phyloP scores from a whole-genome alignment of 1,284 basidiomycete species.

The Agaricales sp. region DNA sequence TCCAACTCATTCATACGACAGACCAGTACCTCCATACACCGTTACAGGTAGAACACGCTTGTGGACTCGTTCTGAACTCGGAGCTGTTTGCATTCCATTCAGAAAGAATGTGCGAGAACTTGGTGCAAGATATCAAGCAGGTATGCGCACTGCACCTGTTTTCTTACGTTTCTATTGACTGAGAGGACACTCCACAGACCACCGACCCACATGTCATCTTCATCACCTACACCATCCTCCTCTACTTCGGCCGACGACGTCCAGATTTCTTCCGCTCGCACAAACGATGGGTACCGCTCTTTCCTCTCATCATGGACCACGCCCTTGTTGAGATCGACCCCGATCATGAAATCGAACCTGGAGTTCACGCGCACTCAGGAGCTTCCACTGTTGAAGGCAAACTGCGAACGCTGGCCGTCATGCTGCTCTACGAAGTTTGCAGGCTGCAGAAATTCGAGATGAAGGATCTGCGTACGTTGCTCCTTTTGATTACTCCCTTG shows the following conservation, averaged over 20 bases:
- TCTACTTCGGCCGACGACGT: conserved; percentile 66
- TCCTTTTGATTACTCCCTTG: conserved; percentile 4
- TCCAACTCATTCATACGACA: conserved; percentile 20
- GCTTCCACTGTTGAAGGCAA: conserved; percentile 71
- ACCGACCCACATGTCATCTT: conserved; percentile 85
- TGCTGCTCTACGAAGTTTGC: conserved; percentile 84
- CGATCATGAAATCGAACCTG: conserved; percentile 49
- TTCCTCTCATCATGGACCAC: conserved; percentile 77
- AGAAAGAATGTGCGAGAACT: conserved; percentile 77
- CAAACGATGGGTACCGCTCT: conserved; percentile 74
- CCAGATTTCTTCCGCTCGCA: conserved; percentile 65
- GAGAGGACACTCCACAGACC: conserved; percentile 33
- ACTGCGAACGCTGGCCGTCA: conserved; percentile 60
- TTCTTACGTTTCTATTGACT: conserved; percentile 4
- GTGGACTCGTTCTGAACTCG: conserved; percentile 62
- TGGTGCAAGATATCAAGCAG: conserved; percentile 59
- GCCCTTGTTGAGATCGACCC: conserved; percentile 60
- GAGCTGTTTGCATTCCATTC: conserved; percentile 84
- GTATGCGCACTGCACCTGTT: conserved; percentile 29
- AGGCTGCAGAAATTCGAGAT: conserved; percentile 75
- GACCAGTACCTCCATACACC: conserved; percentile 76
- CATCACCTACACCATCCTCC: conserved; percentile 71
- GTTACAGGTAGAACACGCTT: conserved; percentile 75
- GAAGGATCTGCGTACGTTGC: conserved; percentile 60
- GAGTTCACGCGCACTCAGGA: conserved; percentile 20